These are phyloP conservation scores for Theileria orientalis DNA, from an alignment of 169 alveolate species.

Conservation along the genomic window DNA sequence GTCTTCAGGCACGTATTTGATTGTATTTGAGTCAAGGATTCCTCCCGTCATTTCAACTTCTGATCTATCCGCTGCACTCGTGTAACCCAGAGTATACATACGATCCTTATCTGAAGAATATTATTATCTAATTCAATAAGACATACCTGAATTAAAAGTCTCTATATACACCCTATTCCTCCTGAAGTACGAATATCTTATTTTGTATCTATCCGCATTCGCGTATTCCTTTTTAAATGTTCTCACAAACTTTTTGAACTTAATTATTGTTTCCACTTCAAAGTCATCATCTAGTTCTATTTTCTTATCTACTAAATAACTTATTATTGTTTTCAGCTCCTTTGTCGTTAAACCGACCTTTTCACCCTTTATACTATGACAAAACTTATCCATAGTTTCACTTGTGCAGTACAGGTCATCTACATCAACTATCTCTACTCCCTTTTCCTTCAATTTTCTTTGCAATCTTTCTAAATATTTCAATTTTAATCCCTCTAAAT, in stretches of 20 bases:
- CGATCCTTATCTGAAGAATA: slow-evolving; percentile 16
- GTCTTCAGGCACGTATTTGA: not conserved
- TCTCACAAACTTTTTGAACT: slow-evolving; percentile 41
- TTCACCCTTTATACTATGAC: too few relatives aligned
- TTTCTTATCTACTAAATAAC: not conserved
- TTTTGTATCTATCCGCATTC: slow-evolving; percentile 19
- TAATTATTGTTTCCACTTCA: slow-evolving; percentile 40
- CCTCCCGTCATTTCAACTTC: slow-evolving; percentile 10
- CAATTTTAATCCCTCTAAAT: not conserved
- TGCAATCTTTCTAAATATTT: not conserved
- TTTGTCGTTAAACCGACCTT: not conserved
- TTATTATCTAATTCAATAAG: not conserved
- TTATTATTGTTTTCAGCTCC: slow-evolving; percentile 5
- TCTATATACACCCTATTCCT: slow-evolving; percentile 34
- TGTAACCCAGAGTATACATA: slow-evolving; percentile 26
- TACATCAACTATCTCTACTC: not conserved
- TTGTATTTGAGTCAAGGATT: not conserved
- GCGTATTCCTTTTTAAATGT: slow-evolving; percentile 10
- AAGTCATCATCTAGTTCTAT: not conserved
- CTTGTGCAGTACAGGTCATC: not conserved
- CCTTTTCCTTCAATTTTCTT: not conserved
- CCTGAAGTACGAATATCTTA: slow-evolving; percentile 34
- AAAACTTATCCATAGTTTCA: too few relatives aligned
- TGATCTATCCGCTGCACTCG: slow-evolving; percentile 33
- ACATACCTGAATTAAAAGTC: slow-evolving; percentile 35